Evolutionary conservation across 208 protist genomes (phyloP), one percentile per base, ranked within the genome.

Genomic region (Trypanosoma mega): DNA sequence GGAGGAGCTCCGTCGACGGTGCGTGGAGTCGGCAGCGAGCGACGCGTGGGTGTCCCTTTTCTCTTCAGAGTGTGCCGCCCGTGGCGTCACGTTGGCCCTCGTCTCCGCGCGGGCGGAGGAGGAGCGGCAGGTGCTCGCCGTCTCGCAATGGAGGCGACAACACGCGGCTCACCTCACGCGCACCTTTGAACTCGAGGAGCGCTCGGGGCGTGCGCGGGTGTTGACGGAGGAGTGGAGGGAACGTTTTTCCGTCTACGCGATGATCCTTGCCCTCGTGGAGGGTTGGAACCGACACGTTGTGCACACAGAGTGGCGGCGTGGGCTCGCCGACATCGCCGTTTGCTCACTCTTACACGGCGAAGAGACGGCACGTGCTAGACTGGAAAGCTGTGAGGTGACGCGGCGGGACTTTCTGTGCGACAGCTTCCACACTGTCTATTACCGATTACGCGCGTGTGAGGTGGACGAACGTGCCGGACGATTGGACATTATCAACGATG

Each of bases 401-500:
- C 52, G 75, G 37, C 37, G 63, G 4, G 11, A 54, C 21, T 73
- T 77, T 45, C 44, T 81, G 21, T 54, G 59, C 34, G 45, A 9
- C 14, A 76, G 63, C n/a, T 47, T 72, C 41, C 48, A 50, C 23
- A 71, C 70, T 33, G 29, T 44, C 30, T 18, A 63, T 51, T 60
- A 54, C 21, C 30, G 69, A 1, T 31, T 75, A 5, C 62, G 66
- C 1, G 66, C 68, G 11, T 83, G 72, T 58, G 63, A 68, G 47
- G 71, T 73, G 39, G 77, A 84, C 27, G 77, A 84, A 51, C 46
- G 79, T 21, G 29, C 51, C 23, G 49, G 23, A 12, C 72, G 77
- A n/a, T 53, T 84, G 41, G 54, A 73, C 29, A 73, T 84, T 37
- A 68, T 84, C 39, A 62, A 39, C 33, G 72, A 80, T 43, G 72